Percentiles rank a stretch among this genome's conserved stretches.
These are phyloP conservation scores for Colletotrichum agaves DNA, from an alignment of 2,329 filamentous ascomycete species.

Conservation along the genomic window DNA sequence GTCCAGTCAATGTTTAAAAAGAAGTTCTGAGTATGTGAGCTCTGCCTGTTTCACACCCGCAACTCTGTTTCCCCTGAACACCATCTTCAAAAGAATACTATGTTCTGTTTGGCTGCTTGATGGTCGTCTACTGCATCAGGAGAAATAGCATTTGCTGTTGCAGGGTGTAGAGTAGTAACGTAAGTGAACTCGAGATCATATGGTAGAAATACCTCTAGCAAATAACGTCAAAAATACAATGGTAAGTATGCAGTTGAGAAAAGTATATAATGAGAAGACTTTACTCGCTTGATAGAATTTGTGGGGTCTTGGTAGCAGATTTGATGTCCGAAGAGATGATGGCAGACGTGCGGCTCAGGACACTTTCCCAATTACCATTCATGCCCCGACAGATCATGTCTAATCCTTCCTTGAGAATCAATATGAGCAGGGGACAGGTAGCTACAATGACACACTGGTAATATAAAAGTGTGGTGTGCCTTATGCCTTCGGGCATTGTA, in stretches of 20 bases:
- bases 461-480: conserved; percentile 6
- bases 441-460: conserved; percentile 18
- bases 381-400: not conserved
- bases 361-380: not conserved
- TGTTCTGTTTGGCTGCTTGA: not conserved
- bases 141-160: not conserved
- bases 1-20: not conserved
- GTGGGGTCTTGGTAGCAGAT: not conserved
- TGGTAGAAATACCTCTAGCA: not conserved
- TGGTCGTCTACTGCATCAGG: not conserved
- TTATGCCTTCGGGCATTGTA: conserved; percentile 2
- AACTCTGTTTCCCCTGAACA: not conserved
- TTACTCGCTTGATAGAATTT: not conserved
- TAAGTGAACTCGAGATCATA: not conserved
- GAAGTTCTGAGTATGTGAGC: not conserved
- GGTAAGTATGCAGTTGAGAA: not conserved
- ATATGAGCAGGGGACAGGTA: conserved; percentile 7
- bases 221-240: not conserved
- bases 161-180: not conserved
- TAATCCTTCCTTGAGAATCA: conserved; percentile 9
- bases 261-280: not conserved
- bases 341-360: not conserved
- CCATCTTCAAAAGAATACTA: not conserved
- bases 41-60: not conserved
- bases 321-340: conserved; percentile 4